phyloP scores from a whole-genome alignment of 257 asterid genomes.

The Petrea volubilis region DNA sequence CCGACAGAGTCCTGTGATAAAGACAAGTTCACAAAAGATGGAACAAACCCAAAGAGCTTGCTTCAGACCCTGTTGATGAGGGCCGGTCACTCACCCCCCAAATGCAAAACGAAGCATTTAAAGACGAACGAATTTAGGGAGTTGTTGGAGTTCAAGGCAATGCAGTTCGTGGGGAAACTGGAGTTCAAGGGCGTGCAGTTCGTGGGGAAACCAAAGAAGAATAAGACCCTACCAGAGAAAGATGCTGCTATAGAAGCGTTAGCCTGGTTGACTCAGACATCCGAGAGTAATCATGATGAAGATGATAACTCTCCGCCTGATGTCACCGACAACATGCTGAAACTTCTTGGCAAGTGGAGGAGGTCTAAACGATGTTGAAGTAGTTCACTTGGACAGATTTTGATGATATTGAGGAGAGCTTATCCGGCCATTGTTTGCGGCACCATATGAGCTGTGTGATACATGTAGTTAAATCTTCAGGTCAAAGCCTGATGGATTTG shows the following conservation, averaged over 20 bases:
- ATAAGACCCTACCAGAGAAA: conserved; percentile 81
- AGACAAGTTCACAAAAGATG: conserved; percentile 81
- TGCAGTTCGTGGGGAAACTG: conserved; percentile 99
- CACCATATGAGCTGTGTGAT: not conserved
- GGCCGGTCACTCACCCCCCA: conserved; percentile 99
- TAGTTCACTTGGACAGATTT: conserved; percentile 3
- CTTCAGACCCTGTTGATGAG: conserved; percentile 93
- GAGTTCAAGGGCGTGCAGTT: conserved; percentile 99
- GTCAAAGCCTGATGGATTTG: not conserved
- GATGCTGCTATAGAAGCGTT: conserved; percentile 96
- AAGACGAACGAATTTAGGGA: conserved; percentile 95
- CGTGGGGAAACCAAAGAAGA: conserved; percentile 92
- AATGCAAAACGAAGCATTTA: conserved; percentile 91
- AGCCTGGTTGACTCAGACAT: conserved; percentile 92
- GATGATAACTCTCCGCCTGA: conserved; percentile 67
- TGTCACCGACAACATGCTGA: conserved; percentile 88
- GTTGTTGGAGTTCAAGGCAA: conserved; percentile 86
- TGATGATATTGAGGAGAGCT: too few relatives aligned
- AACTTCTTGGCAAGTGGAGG: conserved; percentile 74
- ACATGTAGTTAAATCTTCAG: too few relatives aligned
- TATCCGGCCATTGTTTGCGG: not conserved
- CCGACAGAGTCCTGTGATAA: conserved; percentile 45
- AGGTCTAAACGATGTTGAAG: conserved; percentile 58
- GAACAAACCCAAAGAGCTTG: conserved; percentile 90
- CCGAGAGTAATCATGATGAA: conserved; percentile 51